Base-by-base conservation (phyloP, 352 stramenopile species). In the Globisporangium apiculatum region DNA sequence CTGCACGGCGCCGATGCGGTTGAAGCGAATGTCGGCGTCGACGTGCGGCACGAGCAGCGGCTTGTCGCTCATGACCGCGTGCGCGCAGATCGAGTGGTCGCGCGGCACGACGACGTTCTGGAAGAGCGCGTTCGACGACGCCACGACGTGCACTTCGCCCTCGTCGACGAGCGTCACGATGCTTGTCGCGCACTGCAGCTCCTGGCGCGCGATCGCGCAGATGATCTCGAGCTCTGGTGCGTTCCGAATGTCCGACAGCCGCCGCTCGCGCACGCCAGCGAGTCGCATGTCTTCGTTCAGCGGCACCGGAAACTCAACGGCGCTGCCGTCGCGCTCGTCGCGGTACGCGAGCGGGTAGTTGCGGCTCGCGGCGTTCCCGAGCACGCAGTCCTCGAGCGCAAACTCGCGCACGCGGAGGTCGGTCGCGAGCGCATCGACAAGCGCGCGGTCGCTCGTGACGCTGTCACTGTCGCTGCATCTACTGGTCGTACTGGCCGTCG, bases 181-280 rank as follows among this genome's bases (percentile, higher is more conserved):
- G 6, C 64, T 67, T 5, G 65, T 69, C 36, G 79, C 60, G 42
- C 78, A 87, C 48, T 75, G 50, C 7, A 89, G 58, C 53, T 87
- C 77, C 14, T 57, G 62, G 35, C 66, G 62, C 24, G 75, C 76
- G 41, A 90, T 67, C 10, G 74, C 62, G 53, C 80, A 90, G 42
- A 90, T 67, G 46, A 87, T 57, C n/a, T 74, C 66, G n/a, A 90
- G 71, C 49, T 90, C 80, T 3, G 76, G 69, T 14, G 78, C 65
- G 52, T 79, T 64, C 60, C 63, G 72, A 43, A 87, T 71, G 36
- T 69, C 57, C 12, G 62, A 69, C 24, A 76, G 56, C 46, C 69
- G 73, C 14, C 67, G 57, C 12, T 69, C 51, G 18, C 73, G 52
- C 46, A 86, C 71, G 41, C 58, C 69, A 9, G 71, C 49, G 47